Evolutionary conservation across 2,329 filamentous ascomycete genomes (phyloP).

Genomic region (Xylaria sp.): DNA sequence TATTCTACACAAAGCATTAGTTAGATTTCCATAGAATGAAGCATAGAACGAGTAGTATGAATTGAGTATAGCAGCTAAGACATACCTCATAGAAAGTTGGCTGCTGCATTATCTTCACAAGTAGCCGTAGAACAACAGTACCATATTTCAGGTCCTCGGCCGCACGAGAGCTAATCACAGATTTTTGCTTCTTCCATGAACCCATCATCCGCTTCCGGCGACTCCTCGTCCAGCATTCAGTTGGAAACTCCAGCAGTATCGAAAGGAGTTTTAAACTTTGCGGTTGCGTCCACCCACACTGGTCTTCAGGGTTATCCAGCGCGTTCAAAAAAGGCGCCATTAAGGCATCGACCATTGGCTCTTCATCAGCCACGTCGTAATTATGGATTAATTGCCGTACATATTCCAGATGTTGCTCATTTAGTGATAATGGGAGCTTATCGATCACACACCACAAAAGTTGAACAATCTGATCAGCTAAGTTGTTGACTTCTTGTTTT

Average conservation of each 20-base stretch:
- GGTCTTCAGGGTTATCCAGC: constrained; percentile 38
- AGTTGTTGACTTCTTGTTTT: constrained; percentile 35
- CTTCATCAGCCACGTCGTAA: constrained; percentile 43
- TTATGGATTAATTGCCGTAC: constrained; percentile 42
- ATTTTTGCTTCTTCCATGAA: constrained; percentile 47
- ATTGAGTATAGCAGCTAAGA: not conserved
- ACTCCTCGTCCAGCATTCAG: constrained; percentile 44
- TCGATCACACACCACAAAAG: constrained; percentile 41
- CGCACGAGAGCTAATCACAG: constrained; percentile 37
- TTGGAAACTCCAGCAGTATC: constrained; percentile 44
- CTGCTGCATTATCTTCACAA: constrained; percentile 47
- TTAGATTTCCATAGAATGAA: constrained; percentile 23
- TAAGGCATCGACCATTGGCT: constrained; percentile 43
- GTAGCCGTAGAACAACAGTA: constrained; percentile 42
- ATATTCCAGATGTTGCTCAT: constrained; percentile 26
- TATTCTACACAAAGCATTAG: constrained; percentile 38
- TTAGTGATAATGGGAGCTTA: constrained; percentile 18
- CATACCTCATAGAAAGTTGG: constrained; percentile 49
- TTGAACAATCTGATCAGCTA: constrained; percentile 40
- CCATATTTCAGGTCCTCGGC: constrained; percentile 41
- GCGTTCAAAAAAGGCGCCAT: constrained; percentile 43
- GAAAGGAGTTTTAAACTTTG: constrained; percentile 39
- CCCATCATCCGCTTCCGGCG: constrained; percentile 49
- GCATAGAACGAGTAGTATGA: not conserved
- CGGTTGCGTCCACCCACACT: constrained; percentile 43